phyloP scores from a whole-genome alignment of 441 rosid genomes.

The Eutrema salsugineum region DNA sequence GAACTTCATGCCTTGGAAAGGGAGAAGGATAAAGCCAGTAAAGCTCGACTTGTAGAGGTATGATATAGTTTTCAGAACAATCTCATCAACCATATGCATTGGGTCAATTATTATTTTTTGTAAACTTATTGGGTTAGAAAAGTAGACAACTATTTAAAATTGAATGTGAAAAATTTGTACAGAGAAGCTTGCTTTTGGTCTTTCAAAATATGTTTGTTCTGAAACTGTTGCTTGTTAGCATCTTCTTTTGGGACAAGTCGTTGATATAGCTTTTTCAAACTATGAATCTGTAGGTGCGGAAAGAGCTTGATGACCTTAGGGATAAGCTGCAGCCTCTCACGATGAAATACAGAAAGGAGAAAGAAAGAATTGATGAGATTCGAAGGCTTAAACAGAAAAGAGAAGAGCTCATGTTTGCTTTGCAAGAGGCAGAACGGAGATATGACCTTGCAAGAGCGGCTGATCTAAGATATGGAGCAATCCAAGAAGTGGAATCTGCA shows the following conservation, averaged over 20 bases:
- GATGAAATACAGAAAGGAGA: constrained; percentile 89
- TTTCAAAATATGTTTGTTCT: not conserved
- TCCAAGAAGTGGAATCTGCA: constrained; percentile 81
- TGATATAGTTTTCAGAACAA: no score
- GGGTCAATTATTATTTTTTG: no score
- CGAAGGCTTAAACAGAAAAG: constrained; percentile 74
- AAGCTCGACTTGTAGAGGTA: constrained; percentile 84
- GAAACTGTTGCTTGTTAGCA: not conserved
- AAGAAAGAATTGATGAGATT: constrained; percentile 85
- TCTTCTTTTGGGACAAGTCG: not conserved
- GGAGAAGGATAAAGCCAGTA: constrained; percentile 95
- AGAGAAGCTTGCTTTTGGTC: no score
- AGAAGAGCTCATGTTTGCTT: constrained; percentile 67
- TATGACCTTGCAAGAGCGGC: constrained; percentile 91
- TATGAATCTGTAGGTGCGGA: constrained; percentile 54
- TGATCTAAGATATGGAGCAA: constrained; percentile 77
- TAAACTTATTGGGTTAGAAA: no score
- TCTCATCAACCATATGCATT: no score
- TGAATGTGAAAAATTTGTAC: no score
- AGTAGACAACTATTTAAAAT: no score
- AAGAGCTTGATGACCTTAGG: constrained; percentile 88
- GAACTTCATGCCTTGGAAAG: constrained; percentile 90
- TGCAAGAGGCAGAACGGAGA: constrained; percentile 92
- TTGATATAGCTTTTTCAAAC: not conserved
- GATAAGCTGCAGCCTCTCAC: constrained; percentile 87